These are phyloP conservation scores for Brassica carinata DNA, from an alignment of 345 rosid species.

Conservation along the genomic window DNA sequence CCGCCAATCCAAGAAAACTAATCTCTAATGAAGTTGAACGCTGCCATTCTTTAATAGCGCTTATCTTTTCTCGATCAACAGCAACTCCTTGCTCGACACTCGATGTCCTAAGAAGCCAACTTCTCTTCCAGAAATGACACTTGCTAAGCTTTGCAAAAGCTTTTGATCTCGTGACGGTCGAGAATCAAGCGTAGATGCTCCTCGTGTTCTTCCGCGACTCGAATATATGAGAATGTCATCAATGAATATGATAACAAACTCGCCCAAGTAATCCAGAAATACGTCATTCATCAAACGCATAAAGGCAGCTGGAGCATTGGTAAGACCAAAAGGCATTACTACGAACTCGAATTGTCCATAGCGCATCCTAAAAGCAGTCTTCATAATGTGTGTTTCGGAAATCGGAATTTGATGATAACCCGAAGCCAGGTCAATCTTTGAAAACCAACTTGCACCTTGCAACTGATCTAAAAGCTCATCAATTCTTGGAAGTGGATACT, in stretches of 20 bases:
- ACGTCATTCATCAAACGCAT: not conserved
- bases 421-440: no score
- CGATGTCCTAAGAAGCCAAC: no score
- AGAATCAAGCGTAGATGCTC: not conserved
- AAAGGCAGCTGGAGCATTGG: not conserved
- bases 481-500: not conserved
- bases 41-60: no score
- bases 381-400: no score
- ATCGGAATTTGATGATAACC: no score
- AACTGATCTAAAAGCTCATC: not conserved
- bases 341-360: no score
- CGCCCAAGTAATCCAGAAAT: not conserved
- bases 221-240: not conserved
- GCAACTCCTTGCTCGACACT: no score
- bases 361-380: no score
- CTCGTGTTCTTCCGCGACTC: not conserved
- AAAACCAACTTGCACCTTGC: not conserved
- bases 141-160: not conserved
- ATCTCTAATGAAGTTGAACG: no score
- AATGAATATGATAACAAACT: not conserved
- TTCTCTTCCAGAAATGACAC: not conserved
- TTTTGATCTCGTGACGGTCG: not conserved
- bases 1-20: no score
- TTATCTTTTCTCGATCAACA: no score
- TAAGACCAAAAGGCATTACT: not conserved